Percentiles rank a stretch among this genome's conserved stretches.
Conservation (phyloP, 345 rosid species). For the Fremontodendron californicum region DNA sequence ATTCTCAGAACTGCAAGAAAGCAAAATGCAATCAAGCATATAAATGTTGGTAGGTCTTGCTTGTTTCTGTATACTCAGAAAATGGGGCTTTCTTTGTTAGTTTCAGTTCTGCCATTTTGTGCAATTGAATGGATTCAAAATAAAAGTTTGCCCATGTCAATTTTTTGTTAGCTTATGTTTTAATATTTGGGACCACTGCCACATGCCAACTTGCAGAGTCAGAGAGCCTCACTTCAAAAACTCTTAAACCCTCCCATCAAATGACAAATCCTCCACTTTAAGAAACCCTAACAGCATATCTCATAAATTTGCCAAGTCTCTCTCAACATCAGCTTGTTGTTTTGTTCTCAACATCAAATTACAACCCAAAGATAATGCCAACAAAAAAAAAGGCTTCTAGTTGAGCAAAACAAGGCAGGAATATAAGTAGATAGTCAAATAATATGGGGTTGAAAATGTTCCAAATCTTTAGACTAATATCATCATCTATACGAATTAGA, state of each 20-base stretch:
- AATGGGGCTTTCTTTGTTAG: constrained; percentile 22
- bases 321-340: neutral
- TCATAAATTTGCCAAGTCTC: neutral
- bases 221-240: neutral
- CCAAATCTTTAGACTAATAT: neutral
- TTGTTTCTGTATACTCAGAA: constrained; percentile 7
- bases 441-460: neutral
- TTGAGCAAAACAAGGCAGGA: neutral
- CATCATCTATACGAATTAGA: neutral
- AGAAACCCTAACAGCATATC: neutral
- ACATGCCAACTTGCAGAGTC: constrained; percentile 36
- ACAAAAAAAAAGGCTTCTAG: too few species aligned
- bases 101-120: constrained; percentile 23
- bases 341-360: neutral
- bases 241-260: neutral
- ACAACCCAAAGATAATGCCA: neutral
- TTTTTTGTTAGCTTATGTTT: constrained; percentile 32
- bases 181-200: constrained; percentile 51
- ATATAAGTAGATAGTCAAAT: neutral
- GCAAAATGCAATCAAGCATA: constrained; percentile 1
- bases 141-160: constrained; percentile 44
- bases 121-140: constrained; percentile 20
- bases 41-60: constrained; percentile 9
- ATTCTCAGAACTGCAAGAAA: neutral
- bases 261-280: neutral